A percentile compares a stretch with the other conserved stretches of the same genome.
Evolutionary conservation across 768 basidiomycete genomes (phyloP).

Genomic region (Mrakia frigida): DNA sequence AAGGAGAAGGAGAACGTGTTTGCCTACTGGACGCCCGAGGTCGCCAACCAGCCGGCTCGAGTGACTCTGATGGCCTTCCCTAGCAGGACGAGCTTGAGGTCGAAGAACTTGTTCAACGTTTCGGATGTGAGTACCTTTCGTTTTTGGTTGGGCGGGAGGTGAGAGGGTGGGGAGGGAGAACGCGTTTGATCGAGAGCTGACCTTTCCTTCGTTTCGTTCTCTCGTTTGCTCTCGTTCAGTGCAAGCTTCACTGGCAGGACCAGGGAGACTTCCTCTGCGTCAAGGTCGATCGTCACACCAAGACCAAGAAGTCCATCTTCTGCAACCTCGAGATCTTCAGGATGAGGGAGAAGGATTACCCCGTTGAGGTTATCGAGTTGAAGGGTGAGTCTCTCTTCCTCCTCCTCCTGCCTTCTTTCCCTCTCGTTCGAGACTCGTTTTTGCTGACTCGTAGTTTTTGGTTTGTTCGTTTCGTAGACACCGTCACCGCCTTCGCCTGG

Average conservation of each 20-base stretch:
- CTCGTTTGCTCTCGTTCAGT: conserved; percentile 52
- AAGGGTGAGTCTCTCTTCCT: conserved; percentile 60
- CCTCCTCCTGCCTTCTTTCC: neutral
- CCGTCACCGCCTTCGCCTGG: conserved; percentile 95
- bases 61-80: conserved; percentile 92
- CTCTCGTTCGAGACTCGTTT: neutral
- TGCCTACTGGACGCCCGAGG: conserved; percentile 96
- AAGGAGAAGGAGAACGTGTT: conserved; percentile 84
- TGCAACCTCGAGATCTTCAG: conserved; percentile 98
- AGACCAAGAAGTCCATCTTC: conserved; percentile 96
- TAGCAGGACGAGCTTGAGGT: conserved; percentile 70
- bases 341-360: conserved; percentile 92
- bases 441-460: conserved; percentile 2
- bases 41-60: conserved; percentile 89
- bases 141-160: neutral
- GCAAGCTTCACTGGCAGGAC: conserved; percentile 97
- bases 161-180: no score
- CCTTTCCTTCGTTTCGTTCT: no score
- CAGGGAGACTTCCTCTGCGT: conserved; percentile 97
- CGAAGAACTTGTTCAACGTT: conserved; percentile 97
- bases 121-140: conserved; percentile 65
- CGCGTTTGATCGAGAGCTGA: conserved; percentile 4
- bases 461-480: conserved; percentile 53
- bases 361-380: conserved; percentile 93
- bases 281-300: conserved; percentile 91